phyloP scores from a whole-genome alignment of 495 filamentous ascomycete species.

The Penicillium canariense region DNA sequence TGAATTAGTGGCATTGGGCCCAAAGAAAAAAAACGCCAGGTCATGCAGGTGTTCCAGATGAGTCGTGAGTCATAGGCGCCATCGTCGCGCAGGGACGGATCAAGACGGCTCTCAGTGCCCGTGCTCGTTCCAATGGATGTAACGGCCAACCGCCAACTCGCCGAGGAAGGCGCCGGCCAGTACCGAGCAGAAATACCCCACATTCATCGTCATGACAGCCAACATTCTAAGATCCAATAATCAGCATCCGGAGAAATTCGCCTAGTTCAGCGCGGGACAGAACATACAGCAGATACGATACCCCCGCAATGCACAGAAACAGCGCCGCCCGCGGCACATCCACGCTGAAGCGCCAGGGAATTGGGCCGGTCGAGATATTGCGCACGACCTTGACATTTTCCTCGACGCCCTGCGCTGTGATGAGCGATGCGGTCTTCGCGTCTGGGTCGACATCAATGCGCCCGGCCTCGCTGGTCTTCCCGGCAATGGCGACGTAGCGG shows the following conservation, averaged over 20 bases:
- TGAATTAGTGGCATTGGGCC: neutral
- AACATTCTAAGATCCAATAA: slow-evolving; percentile 66
- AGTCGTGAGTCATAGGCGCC: neutral
- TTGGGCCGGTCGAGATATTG: slow-evolving; percentile 38
- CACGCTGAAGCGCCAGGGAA: slow-evolving; percentile 74
- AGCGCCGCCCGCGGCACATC: slow-evolving; percentile 72
- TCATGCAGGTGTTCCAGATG: neutral
- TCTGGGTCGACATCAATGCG: slow-evolving; percentile 53
- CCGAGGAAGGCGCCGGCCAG: slow-evolving; percentile 81
- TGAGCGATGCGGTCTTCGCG: slow-evolving; percentile 54
- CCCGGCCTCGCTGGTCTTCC: slow-evolving; percentile 56
- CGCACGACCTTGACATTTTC: slow-evolving; percentile 70
- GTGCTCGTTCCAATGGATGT: slow-evolving; percentile 38
- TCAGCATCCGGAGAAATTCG: slow-evolving; percentile 3
- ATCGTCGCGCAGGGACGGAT: neutral
- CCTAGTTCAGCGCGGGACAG: neutral
- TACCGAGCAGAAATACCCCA: slow-evolving; percentile 91
- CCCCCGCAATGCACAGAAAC: slow-evolving; percentile 65
- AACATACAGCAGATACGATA: slow-evolving; percentile 86
- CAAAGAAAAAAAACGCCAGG: neutral
- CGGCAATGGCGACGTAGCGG: slow-evolving; percentile 71
- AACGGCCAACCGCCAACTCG: slow-evolving; percentile 76
- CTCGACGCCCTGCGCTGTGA: slow-evolving; percentile 68
- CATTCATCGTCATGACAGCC: slow-evolving; percentile 96
- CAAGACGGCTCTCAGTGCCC: slow-evolving; percentile 15